Conservation (phyloP, 2,329 filamentous ascomycete genomes). For the Monilinia polystroma region DNA sequence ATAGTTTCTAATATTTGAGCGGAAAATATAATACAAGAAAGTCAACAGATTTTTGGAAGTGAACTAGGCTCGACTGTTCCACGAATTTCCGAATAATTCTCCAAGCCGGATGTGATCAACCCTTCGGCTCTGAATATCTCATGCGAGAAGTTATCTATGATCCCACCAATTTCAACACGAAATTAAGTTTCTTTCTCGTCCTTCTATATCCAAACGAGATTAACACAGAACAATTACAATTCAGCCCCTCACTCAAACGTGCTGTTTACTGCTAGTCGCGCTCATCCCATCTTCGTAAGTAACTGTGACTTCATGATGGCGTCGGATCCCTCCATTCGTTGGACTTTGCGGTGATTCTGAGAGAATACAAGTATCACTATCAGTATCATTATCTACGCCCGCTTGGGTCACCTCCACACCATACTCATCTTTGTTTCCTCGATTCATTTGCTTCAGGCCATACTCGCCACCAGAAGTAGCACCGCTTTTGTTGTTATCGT, state of each 20-base stretch:
- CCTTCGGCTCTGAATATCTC: neutral
- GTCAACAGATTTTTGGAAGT: neutral
- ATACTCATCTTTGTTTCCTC: neutral
- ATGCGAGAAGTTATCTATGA: neutral
- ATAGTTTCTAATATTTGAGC: neutral
- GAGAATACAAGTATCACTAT: slow-evolving; percentile 18
- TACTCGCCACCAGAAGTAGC: neutral
- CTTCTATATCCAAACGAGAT: neutral
- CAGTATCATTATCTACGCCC: neutral
- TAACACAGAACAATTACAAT: neutral
- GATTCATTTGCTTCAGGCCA: neutral
- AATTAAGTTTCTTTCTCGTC: neutral
- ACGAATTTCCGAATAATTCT: neutral
- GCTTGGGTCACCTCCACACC: neutral
- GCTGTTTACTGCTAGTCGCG: slow-evolving; percentile 8
- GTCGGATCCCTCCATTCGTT: neutral
- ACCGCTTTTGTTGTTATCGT: neutral
- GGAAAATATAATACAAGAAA: neutral
- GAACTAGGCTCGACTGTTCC: neutral
- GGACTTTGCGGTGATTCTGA: neutral
- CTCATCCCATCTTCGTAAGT: slow-evolving; percentile 5
- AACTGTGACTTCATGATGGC: slow-evolving; percentile 10
- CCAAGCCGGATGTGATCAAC: neutral
- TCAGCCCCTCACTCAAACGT: neutral
- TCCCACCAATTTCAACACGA: neutral